Conservation (phyloP, 768 basidiomycete genomes). For the Pleurotus djamor region DNA sequence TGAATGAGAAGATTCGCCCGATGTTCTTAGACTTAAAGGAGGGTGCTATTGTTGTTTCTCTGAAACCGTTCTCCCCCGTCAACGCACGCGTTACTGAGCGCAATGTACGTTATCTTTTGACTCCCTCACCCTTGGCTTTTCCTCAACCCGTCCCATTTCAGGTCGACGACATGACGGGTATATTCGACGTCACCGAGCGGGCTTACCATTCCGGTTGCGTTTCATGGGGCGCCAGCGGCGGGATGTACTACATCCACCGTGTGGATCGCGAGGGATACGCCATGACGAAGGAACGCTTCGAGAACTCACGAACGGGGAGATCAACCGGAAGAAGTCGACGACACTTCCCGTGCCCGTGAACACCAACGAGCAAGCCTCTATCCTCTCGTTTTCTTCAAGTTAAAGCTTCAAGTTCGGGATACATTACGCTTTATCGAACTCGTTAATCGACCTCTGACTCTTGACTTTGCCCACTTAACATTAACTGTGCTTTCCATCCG, state of each 20-base stretch:
- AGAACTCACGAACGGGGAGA: constrained; percentile 36
- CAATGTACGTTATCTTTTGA: constrained; percentile 49
- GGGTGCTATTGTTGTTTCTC: constrained; percentile 84
- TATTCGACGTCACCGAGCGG: constrained; percentile 73
- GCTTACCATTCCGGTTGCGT: constrained; percentile 72
- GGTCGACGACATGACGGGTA: constrained; percentile 79
- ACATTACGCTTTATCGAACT: too few species aligned
- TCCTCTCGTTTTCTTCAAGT: neutral
- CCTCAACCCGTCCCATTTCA: constrained; percentile 20
- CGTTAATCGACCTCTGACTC: too few species aligned
- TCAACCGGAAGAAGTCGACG: neutral
- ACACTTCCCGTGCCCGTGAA: neutral
- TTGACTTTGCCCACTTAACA: too few species aligned
- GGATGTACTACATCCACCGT: constrained; percentile 72
- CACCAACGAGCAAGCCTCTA: neutral
- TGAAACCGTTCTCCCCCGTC: constrained; percentile 76
- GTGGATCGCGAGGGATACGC: constrained; percentile 76
- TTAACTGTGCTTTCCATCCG: too few species aligned
- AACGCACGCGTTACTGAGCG: constrained; percentile 81
- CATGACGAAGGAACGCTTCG: constrained; percentile 53
- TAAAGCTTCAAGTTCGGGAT: too few species aligned
- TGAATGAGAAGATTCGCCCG: constrained; percentile 84
- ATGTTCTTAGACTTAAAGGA: constrained; percentile 96
- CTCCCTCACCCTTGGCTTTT: neutral
- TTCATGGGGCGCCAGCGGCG: constrained; percentile 76